Evolutionary conservation across 2,329 filamentous ascomycete species (phyloP).

Genomic region (Fusarium redolens): DNA sequence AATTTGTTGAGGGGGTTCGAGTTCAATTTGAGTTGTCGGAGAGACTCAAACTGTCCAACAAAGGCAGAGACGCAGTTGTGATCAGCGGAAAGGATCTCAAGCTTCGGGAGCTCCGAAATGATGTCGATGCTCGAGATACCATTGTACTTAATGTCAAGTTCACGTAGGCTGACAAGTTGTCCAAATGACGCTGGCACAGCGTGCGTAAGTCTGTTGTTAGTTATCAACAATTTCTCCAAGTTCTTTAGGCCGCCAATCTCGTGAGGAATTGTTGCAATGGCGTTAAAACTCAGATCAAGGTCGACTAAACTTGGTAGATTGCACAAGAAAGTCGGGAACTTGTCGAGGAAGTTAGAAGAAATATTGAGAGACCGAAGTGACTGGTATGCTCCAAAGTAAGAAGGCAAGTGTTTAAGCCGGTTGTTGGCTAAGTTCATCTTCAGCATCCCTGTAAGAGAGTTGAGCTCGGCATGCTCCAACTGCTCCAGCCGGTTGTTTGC

Average conservation of each 20-base stretch:
- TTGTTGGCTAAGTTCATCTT: conserved; percentile 97
- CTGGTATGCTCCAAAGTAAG: conserved; percentile 84
- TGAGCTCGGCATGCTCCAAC: conserved; percentile 84
- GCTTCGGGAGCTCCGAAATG: conserved; percentile 82
- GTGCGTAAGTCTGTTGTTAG: conserved; percentile 88
- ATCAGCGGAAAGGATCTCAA: conserved; percentile 89
- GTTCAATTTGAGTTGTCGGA: conserved; percentile 88
- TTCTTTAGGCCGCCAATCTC: conserved; percentile 81
- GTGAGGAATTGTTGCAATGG: conserved; percentile 80
- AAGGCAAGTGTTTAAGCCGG: conserved; percentile 79
- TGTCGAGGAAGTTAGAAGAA: conserved; percentile 90
- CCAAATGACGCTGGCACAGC: conserved; percentile 79
- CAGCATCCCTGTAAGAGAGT: conserved; percentile 78
- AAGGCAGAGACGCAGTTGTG: conserved; percentile 95
- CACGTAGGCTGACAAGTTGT: conserved; percentile 81
- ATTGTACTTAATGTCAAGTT: conserved; percentile 96
- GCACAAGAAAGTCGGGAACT: conserved; percentile 87
- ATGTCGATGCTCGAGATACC: conserved; percentile 88
- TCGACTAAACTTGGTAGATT: conserved; percentile 86
- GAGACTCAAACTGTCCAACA: conserved; percentile 84
- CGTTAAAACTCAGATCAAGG: conserved; percentile 96
- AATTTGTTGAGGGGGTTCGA: conserved; percentile 97
- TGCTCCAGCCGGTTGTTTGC: conserved; percentile 94
- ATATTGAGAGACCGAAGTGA: conserved; percentile 86
- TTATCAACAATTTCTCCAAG: conserved; percentile 91